phyloP scores from a whole-genome alignment of 108 stramenopile species.

The Cyclotella kingstonii region DNA sequence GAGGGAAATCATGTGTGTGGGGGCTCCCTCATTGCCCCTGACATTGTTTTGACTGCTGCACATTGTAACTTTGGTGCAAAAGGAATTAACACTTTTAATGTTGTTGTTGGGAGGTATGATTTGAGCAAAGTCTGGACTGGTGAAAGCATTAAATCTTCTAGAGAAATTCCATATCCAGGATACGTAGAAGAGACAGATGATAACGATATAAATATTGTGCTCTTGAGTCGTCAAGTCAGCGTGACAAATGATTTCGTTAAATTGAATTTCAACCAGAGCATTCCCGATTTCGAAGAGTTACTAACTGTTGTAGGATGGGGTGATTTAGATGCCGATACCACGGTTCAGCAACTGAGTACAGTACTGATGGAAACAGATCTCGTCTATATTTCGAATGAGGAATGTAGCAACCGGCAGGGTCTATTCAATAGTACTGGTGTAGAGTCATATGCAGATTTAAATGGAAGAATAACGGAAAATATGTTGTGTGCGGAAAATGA shows the following conservation, averaged over 20 bases:
- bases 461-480: slow-evolving; percentile 22
- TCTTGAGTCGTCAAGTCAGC: slow-evolving; percentile 3
- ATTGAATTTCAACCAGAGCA: slow-evolving; percentile 9
- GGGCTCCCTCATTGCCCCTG: slow-evolving; percentile 59
- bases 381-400: slow-evolving; percentile 21
- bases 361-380: slow-evolving; percentile 33
- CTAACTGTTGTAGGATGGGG: slow-evolving; percentile 45
- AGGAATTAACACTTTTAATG: slow-evolving; percentile 10
- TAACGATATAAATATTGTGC: slow-evolving; percentile 27
- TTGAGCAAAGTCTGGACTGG: slow-evolving; percentile 16
- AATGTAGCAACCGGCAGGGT: slow-evolving; percentile 16
- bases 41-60: slow-evolving; percentile 10
- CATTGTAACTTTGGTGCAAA: slow-evolving; percentile 13
- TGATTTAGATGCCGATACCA: slow-evolving; percentile 9
- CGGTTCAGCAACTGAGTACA: neutral
- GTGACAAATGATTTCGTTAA: slow-evolving; percentile 7
- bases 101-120: slow-evolving; percentile 45
- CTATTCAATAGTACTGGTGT: neutral
- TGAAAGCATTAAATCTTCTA: slow-evolving; percentile 16
- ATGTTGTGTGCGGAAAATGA: slow-evolving; percentile 36
- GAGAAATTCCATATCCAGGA: slow-evolving; percentile 20
- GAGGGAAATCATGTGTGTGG: slow-evolving; percentile 50
- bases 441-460: slow-evolving; percentile 5
- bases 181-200: slow-evolving; percentile 5
- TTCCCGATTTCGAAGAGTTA: slow-evolving; percentile 4